Conservation (phyloP, 306 rosid species). For the Sicyos edulis region DNA sequence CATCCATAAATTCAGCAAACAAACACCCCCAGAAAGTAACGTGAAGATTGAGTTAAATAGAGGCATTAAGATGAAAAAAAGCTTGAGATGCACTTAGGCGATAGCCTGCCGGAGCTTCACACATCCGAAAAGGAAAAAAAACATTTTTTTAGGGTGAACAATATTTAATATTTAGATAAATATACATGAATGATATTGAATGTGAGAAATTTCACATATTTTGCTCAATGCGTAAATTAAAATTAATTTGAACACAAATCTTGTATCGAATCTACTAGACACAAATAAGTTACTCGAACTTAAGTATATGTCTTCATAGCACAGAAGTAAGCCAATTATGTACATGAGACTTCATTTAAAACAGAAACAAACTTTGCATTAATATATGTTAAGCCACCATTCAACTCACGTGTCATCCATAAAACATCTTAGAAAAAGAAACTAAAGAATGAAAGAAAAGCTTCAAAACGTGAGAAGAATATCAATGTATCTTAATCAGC, state of each 20-base stretch:
- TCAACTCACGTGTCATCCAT: not conserved
- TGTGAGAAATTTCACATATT: not conserved
- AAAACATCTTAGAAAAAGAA: no score
- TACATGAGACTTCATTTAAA: not conserved
- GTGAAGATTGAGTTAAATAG: not conserved
- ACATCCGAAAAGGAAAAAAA: not conserved
- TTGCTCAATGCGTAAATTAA: not conserved
- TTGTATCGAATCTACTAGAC: not conserved
- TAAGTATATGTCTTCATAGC: not conserved
- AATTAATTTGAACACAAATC: not conserved
- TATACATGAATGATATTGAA: not conserved
- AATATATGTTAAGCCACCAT: not conserved
- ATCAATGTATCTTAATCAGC: not conserved
- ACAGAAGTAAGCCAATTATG: not conserved
- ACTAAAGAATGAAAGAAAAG: not conserved
- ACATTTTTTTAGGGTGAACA: not conserved
- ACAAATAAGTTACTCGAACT: not conserved
- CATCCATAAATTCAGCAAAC: no score
- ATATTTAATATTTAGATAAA: not conserved
- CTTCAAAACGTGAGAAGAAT: not conserved
- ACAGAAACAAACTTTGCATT: not conserved
- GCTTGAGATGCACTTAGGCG: not conserved
- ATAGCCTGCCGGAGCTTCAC: not conserved
- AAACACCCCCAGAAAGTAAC: not conserved
- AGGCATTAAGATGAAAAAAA: not conserved